Evolutionary conservation across 2,329 filamentous ascomycete genomes (phyloP), one percentile per base, ranked within the genome.

Genomic region (Trichoderma endophyticum): DNA sequence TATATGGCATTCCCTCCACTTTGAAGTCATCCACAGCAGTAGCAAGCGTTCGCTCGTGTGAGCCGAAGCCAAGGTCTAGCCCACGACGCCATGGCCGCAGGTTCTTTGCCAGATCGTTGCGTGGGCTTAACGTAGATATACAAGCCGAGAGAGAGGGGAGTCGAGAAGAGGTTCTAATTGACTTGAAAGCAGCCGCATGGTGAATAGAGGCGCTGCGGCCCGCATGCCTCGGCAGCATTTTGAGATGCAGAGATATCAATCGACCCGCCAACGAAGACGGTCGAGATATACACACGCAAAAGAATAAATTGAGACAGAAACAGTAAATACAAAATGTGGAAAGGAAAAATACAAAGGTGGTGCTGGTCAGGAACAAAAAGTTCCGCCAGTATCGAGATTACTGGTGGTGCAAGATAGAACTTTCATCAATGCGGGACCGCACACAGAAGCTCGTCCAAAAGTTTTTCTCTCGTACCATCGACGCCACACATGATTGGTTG

Each of bases 21-120:
- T 77, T 78, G 73, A 78, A 80, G 69, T 84, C 82, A 11, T 83
- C 82, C 7, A 84, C 81, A 3, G 82, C 82, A 5, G 83, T 85
- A 43, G 83, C 83, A 11, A 85, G 78, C 32, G 63, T 80, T 12
- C 83, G 78, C 6, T 77, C 78, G 6, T 80, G 78, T 4, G 74
- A 36, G 7, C 68, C 71, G 43, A 72, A 69, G 57, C 72, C 71
- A 8, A 76, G 73, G 14, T 78, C 76, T 26, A 76, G 74, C n/a
- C 72, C 74, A n/a, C 78, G 76, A 26, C 76, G 77, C 75, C 78
- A 78, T 64, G 79, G 79, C 36, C 76, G 78, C 36, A 75, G 72
- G 39, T 76, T 76, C 56, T 76, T 76, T n/a, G 80, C 77, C 59
- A 79, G 74, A 36, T 79, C 70, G 65, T 75, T 77, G 67, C 77